Conservation (phyloP, 164 flowering plant species). For the Macadamia integrifolia region DNA sequence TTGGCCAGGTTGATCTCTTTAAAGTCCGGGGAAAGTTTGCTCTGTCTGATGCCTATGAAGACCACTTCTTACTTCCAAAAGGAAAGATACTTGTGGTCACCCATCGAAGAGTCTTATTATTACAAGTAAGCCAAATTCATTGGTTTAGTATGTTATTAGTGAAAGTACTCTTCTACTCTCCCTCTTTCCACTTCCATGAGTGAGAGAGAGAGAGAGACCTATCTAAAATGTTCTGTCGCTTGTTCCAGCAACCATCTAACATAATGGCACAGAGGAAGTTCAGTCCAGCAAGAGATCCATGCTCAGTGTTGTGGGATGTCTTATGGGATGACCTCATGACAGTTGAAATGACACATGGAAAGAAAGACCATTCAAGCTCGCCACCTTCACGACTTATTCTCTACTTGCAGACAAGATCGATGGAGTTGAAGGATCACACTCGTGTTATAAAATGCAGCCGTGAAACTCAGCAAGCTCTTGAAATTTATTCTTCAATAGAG, state of each 20-base stretch:
- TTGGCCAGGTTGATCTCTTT: constrained; percentile 92
- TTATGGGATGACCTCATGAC: constrained; percentile 71
- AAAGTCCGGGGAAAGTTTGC: constrained; percentile 98
- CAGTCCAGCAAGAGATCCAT: constrained; percentile 94
- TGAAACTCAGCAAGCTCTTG: constrained; percentile 69
- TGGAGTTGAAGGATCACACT: constrained; percentile 60
- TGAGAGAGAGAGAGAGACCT: background rate
- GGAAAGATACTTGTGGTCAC: constrained; percentile 75
- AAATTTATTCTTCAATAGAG: constrained; percentile 70
- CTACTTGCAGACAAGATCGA: constrained; percentile 45
- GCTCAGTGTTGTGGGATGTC: constrained; percentile 92
- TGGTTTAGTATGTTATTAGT: background rate
- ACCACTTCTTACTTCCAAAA: constrained; percentile 85
- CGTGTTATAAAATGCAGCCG: constrained; percentile 70
- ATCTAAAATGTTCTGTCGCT: background rate
- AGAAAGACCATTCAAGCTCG: constrained; percentile 61
- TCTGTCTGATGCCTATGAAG: constrained; percentile 96
- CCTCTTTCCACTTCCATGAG: background rate
- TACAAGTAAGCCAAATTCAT: constrained; percentile 56
- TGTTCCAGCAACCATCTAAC: constrained; percentile 68
- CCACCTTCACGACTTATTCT: constrained; percentile 71
- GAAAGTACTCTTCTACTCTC: background rate
- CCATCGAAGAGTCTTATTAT: constrained; percentile 75
- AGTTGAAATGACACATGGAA: constrained; percentile 77
- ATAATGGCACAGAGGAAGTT: constrained; percentile 79